phyloP scores from a whole-genome alignment of 805 yeast genomes.

The Alloascoidea hylecoeti region DNA sequence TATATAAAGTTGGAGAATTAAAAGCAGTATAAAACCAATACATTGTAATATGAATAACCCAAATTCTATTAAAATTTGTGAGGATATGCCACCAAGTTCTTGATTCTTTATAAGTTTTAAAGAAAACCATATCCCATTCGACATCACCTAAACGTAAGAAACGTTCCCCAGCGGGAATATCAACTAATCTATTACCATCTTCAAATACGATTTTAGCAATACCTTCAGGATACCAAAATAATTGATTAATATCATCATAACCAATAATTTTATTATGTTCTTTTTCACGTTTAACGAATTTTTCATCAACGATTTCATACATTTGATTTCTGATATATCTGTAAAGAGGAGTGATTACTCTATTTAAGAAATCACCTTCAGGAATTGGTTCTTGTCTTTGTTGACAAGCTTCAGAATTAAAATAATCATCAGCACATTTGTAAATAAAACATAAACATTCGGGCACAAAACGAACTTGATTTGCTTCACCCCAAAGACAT shows the following conservation, averaged over 20 bases:
- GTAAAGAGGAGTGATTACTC: constrained; percentile 86
- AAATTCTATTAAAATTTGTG: constrained; percentile 94
- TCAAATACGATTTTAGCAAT: constrained; percentile 81
- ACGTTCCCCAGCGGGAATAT: constrained; percentile 82
- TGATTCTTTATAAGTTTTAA: constrained; percentile 89
- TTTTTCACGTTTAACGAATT: constrained; percentile 44
- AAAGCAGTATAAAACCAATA: constrained; percentile 95
- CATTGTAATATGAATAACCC: constrained; percentile 83
- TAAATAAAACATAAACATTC: constrained; percentile 88
- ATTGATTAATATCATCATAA: constrained; percentile 96
- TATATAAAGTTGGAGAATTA: constrained; percentile 85
- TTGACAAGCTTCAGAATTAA: constrained; percentile 81
- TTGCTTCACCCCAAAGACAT: constrained; percentile 69
- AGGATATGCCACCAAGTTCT: constrained; percentile 96
- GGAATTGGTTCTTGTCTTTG: constrained; percentile 34
- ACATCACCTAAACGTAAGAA: constrained; percentile 83
- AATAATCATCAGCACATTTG: constrained; percentile 89
- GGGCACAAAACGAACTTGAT: constrained; percentile 79
- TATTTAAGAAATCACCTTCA: constrained; percentile 72
- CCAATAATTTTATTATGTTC: constrained; percentile 56
- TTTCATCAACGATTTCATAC: constrained; percentile 38
- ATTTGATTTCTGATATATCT: constrained; percentile 55
- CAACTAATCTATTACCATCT: constrained; percentile 87
- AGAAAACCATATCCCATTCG: constrained; percentile 82
- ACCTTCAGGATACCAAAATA: constrained; percentile 99